Percentiles rank a stretch among this genome's conserved stretches.
Conservation (phyloP, 1,139 yeast species). For the Scheffersomyces titani region DNA sequence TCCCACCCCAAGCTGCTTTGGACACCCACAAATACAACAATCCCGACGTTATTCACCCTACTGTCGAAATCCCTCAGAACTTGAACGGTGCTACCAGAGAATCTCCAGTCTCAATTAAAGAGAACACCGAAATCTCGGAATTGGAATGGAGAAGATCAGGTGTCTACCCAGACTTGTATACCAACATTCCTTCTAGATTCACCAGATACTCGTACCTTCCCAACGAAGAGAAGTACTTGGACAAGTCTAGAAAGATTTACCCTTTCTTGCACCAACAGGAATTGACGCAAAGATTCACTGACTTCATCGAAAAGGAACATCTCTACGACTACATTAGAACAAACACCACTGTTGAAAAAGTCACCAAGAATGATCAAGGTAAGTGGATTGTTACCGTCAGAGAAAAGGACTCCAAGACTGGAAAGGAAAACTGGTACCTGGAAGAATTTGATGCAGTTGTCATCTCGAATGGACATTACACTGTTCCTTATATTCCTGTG, state of each 20-base stretch:
- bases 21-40: conserved; percentile 27
- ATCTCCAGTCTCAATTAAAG: conserved; percentile 16
- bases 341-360: conserved; percentile 40
- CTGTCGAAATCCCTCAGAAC: conserved; percentile 17
- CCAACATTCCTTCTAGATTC: conserved; percentile 47
- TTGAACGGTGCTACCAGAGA: conserved; percentile 14
- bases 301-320: conserved; percentile 29
- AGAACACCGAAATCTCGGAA: conserved; percentile 14
- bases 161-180: conserved; percentile 43
- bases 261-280: conserved; percentile 46
- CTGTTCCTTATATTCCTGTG: conserved; percentile 54
- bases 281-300: conserved; percentile 32
- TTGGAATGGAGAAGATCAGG: conserved; percentile 45
- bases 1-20: conserved; percentile 31
- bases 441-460: conserved; percentile 53
- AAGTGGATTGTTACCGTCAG: conserved; percentile 43
- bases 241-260: conserved; percentile 26
- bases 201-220: conserved; percentile 44
- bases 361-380: conserved; percentile 25
- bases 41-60: conserved; percentile 28
- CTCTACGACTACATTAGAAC: conserved; percentile 35
- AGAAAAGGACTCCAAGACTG: conserved; percentile 1
- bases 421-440: conserved; percentile 8
- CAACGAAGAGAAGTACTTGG: conserved; percentile 26
- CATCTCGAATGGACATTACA: conserved; percentile 58